A percentile compares a stretch with the other conserved stretches of the same genome.
These are phyloP conservation scores for Pelargonium citronellum DNA, from an alignment of 441 rosid genomes.

Conservation along the genomic window DNA sequence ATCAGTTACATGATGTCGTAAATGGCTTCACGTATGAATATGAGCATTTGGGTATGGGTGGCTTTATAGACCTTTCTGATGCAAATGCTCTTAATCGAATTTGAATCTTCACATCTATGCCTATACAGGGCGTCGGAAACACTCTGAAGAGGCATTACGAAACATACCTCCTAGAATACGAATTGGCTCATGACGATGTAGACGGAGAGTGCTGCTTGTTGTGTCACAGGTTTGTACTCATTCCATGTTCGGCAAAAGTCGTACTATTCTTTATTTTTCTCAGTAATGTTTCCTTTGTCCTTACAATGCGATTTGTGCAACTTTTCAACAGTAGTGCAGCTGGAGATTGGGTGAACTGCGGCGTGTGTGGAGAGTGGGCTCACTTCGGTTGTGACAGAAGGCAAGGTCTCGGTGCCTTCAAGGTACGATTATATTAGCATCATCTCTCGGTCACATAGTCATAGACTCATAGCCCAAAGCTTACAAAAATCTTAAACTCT, in stretches of 20 bases:
- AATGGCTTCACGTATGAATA: too few relatives aligned
- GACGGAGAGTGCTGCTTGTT: conserved; percentile 30
- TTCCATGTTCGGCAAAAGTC: too few relatives aligned
- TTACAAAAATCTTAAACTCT: background rate
- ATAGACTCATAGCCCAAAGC: background rate
- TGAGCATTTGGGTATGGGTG: too few relatives aligned
- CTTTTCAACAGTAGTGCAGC: conserved; percentile 4
- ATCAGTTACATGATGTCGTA: background rate
- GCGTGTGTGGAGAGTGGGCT: background rate
- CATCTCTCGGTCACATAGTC: background rate
- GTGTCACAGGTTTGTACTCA: conserved; percentile 24
- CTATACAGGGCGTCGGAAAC: background rate
- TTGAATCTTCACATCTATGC: too few relatives aligned
- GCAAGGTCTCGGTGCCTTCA: conserved; percentile 9
- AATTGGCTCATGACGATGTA: conserved; percentile 13
- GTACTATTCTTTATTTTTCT: too few relatives aligned
- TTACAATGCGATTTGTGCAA: background rate
- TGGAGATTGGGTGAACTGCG: conserved; percentile 3
- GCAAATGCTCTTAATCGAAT: too few relatives aligned
- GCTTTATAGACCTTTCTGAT: too few relatives aligned
- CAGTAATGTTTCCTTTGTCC: too few relatives aligned
- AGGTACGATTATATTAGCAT: background rate
- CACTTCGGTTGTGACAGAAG: background rate
- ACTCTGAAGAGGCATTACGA: conserved; percentile 3
- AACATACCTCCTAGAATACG: conserved; percentile 2